Evolutionary conservation across 1,284 basidiomycete species (phyloP).

Genomic region (Porogramme epimiltina): DNA sequence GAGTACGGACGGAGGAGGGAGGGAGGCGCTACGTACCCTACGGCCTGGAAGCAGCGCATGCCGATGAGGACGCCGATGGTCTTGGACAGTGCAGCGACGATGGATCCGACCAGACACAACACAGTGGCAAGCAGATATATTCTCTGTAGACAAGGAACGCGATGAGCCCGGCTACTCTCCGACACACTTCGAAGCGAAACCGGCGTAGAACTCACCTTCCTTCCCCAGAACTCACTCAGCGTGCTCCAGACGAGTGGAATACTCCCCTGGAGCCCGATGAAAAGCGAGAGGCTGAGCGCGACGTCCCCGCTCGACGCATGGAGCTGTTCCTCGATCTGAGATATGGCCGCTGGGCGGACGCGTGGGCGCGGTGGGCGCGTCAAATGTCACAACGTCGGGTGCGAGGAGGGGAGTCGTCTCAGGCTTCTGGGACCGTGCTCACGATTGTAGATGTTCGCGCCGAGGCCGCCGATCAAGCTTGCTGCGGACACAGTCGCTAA

Average conservation of each 20-base stretch:
- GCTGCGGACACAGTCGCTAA: constrained; percentile 64
- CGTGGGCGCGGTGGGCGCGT: no score
- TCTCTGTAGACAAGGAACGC: constrained; percentile 37
- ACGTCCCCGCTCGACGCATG: constrained; percentile 70
- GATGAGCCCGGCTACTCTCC: neutral
- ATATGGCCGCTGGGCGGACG: constrained; percentile 54
- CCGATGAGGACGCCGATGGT: constrained; percentile 71
- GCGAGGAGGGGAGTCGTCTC: no score
- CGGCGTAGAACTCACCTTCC: constrained; percentile 56
- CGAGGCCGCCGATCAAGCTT: constrained; percentile 69
- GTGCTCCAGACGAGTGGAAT: constrained; percentile 74
- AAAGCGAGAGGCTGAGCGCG: constrained; percentile 74
- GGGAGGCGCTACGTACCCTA: constrained; percentile 46
- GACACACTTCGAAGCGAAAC: no score
- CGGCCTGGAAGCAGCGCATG: constrained; percentile 71
- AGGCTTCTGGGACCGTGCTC: constrained; percentile 30
- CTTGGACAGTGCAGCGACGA: constrained; percentile 66
- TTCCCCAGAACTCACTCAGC: constrained; percentile 77
- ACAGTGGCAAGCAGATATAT: constrained; percentile 67
- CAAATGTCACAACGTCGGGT: no score
- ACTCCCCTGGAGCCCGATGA: constrained; percentile 78
- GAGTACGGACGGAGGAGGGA: neutral
- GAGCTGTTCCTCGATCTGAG: constrained; percentile 65
- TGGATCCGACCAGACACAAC: constrained; percentile 66
- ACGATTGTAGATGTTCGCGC: constrained; percentile 73